phyloP scores from a whole-genome alignment of 2,329 filamentous ascomycete genomes.

The Aspergillus calidoustus region DNA sequence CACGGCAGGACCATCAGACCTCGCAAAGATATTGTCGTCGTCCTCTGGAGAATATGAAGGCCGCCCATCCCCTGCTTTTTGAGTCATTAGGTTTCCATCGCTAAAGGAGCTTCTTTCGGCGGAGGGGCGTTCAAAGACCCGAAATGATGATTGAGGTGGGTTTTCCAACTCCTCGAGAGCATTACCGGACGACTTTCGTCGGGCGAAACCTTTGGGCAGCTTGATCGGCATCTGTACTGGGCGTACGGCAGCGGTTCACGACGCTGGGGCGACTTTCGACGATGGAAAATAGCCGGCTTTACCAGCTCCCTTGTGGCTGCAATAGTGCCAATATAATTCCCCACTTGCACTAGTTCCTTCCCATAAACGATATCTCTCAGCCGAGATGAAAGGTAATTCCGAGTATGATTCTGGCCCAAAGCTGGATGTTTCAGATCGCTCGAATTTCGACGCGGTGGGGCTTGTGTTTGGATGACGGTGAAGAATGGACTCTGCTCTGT shows the following conservation, averaged over 20 bases:
- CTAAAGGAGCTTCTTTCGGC: constrained; percentile 50
- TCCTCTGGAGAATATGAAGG: constrained; percentile 43
- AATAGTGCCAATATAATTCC: constrained; percentile 13
- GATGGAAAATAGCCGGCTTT: constrained; percentile 19
- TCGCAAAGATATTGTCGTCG: constrained; percentile 46
- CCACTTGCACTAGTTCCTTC: constrained; percentile 20
- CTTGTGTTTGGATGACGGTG: constrained; percentile 16
- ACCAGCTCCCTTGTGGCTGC: constrained; percentile 17
- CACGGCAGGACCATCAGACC: constrained; percentile 37
- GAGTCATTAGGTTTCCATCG: constrained; percentile 42
- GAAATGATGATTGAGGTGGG: constrained; percentile 53
- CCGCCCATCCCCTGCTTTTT: constrained; percentile 39
- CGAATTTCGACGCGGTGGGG: constrained; percentile 23
- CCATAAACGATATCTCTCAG: constrained; percentile 24
- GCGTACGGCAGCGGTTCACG: constrained; percentile 12
- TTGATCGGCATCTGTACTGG: constrained; percentile 57
- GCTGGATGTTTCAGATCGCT: constrained; percentile 24
- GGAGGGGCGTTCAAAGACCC: constrained; percentile 57
- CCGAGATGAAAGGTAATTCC: neutral
- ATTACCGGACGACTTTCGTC: constrained; percentile 61
- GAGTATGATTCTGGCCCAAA: constrained; percentile 17
- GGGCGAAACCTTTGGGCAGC: constrained; percentile 57
- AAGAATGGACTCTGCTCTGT: constrained; percentile 13
- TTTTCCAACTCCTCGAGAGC: constrained; percentile 54
- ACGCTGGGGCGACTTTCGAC: constrained; percentile 21